Evolutionary conservation across 352 stramenopile genomes (phyloP).

Genomic region (Pythium biforme): DNA sequence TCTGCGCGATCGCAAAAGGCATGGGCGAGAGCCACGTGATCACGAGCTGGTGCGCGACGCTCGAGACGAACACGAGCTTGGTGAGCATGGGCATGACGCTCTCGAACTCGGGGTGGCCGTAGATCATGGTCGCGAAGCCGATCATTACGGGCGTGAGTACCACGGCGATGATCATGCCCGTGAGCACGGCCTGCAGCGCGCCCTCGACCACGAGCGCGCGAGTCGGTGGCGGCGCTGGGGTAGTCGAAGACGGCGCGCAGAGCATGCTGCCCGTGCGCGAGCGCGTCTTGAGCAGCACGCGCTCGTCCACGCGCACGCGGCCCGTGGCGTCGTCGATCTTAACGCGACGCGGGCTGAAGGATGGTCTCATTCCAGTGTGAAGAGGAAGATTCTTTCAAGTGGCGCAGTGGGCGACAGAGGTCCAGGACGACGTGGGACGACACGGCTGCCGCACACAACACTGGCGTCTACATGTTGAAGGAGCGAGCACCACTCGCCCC

Average conservation of each 20-base stretch:
- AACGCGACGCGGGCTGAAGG: conserved; percentile 42
- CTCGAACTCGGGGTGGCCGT: conserved; percentile 65
- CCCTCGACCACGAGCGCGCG: conserved; percentile 36
- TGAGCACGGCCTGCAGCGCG: conserved; percentile 65
- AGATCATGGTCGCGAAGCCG: conserved; percentile 95
- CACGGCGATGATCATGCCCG: conserved; percentile 87
- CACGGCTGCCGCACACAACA: background rate
- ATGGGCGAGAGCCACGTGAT: conserved; percentile 92
- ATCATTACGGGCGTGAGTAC: conserved; percentile 65
- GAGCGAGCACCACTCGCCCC: background rate
- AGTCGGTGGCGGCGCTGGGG: background rate
- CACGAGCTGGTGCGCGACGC: conserved; percentile 92
- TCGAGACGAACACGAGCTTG: conserved; percentile 94
- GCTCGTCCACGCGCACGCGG: conserved; percentile 36
- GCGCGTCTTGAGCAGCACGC: conserved; percentile 29
- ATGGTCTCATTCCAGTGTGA: conserved; percentile 36
- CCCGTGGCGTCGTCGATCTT: conserved; percentile 35
- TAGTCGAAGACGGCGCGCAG: background rate
- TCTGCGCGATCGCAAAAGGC: conserved; percentile 95
- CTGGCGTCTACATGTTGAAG: conserved; percentile 26
- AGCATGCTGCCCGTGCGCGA: conserved; percentile 23
- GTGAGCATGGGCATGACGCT: conserved; percentile 57
- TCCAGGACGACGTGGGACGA: background rate
- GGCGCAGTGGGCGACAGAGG: background rate
- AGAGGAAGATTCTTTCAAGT: background rate